Percentiles rank a stretch among this genome's conserved stretches.
phyloP scores from a whole-genome alignment of 768 basidiomycete species.

The Boletus bicolor region DNA sequence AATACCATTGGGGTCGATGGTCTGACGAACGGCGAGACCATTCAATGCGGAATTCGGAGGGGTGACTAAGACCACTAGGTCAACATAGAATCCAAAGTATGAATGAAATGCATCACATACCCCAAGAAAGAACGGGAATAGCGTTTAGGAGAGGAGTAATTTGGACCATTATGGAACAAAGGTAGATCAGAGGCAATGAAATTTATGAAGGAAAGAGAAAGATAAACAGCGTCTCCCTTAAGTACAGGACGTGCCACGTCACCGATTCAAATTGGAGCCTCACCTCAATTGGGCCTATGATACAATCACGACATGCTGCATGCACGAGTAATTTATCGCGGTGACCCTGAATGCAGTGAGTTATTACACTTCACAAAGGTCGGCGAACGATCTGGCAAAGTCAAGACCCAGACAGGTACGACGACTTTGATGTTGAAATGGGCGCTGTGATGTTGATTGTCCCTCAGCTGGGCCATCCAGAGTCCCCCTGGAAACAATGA shows the following conservation, averaged over 20 bases:
- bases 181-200: neutral
- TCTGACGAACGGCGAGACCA: conserved; percentile 22
- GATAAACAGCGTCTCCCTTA: neutral
- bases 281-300: neutral
- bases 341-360: conserved; percentile 1
- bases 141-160: conserved; percentile 16
- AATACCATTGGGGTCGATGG: neutral
- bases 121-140: conserved; percentile 6
- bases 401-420: neutral
- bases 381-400: no score
- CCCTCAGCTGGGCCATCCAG: no score
- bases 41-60: neutral
- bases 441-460: no score
- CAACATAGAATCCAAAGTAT: neutral
- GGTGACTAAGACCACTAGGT: neutral
- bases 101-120: conserved; percentile 5
- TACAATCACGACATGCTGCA: neutral
- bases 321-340: neutral
- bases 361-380: no score
- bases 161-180: conserved; percentile 19
- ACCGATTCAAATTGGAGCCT: neutral
- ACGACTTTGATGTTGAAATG: neutral
- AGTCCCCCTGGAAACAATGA: no score
- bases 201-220: neutral
- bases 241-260: neutral